Base-by-base conservation (phyloP, 495 filamentous ascomycete species). In the Talaromyces trachyspermus region DNA sequence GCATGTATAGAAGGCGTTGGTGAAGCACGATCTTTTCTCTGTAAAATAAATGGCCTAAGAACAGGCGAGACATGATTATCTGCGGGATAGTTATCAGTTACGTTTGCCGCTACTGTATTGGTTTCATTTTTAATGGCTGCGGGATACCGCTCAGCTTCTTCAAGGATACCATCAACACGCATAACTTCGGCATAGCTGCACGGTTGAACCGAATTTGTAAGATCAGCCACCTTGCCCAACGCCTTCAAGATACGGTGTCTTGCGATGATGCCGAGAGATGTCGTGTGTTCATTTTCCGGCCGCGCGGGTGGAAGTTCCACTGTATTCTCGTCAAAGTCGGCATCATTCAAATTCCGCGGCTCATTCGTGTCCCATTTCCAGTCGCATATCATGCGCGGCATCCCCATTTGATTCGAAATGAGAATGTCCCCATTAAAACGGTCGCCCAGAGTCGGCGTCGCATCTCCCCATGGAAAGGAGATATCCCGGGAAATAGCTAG, bases 21-120 rank as follows among this genome's bases (percentile, higher is more conserved):
- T 73, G 68, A 14, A 73, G 58, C 42, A 70, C 54, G 17, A 62
- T 58, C 42, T 63, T 58, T 23, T 63, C 58, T 35, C 69, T 68
- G 36, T 60, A 58, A 27, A 64, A 51, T 33, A 68, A 54, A 44
- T 63, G 56, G 1, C 52, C 41, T 15, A 68, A 48, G 41, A 61
- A 66, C 8, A 66, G 41, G 9, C 66, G 56, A 20, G 57, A 50
- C 24, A 71, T 56, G 32, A 66, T 66, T 18, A 68, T 42, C 30
- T 62, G 60, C 9, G 69, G 64, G 8, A 61, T n/a, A n/a, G n/a
- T n/a, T 27, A 40, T 73, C 70, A 2, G 61, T 58, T 18, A 75
- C 30, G 48, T 55, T 64, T 12, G 53, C 54, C 6, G 55, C 52
- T n/a, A n/a, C n/a, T n/a, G n/a, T 48, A 72, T 55, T 5, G 66